Conservation (phyloP, 2,329 filamentous ascomycete species). For the Aureobasidium sp. region DNA sequence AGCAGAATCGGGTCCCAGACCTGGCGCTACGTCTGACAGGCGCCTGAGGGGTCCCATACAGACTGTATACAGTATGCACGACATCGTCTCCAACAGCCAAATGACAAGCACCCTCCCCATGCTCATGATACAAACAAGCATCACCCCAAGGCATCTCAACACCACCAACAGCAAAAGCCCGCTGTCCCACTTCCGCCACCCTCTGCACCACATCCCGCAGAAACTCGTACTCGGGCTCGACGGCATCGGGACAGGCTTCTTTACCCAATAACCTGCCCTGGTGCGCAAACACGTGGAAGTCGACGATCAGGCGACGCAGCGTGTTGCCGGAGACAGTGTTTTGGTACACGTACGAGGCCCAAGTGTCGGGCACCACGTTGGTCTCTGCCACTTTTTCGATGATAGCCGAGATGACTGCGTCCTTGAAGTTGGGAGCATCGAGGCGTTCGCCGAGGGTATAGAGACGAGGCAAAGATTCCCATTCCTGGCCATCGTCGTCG, state of each 20-base stretch:
- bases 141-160: neutral
- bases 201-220: neutral
- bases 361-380: neutral
- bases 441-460: slow-evolving; percentile 20
- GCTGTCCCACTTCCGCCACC: neutral
- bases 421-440: slow-evolving; percentile 17
- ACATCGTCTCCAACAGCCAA: neutral
- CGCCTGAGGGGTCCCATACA: neutral
- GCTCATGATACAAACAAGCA: slow-evolving; percentile 8
- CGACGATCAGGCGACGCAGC: slow-evolving; percentile 12
- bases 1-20: neutral
- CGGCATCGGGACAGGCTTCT: neutral
- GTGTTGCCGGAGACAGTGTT: neutral
- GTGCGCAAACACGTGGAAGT: slow-evolving; percentile 15
- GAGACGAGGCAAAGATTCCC: slow-evolving; percentile 1
- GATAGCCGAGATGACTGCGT: slow-evolving; percentile 17
- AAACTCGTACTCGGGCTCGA: neutral
- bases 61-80: neutral
- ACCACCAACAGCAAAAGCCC: neutral
- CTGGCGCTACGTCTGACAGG: neutral
- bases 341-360: neutral
- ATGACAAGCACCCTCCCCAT: neutral
- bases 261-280: neutral
- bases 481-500: neutral
- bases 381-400: slow-evolving; percentile 9